A percentile compares a stretch with the other conserved stretches of the same genome.
Conservation (phyloP, 1,139 yeast genomes). For the Meyerozyma guilliermondii region DNA sequence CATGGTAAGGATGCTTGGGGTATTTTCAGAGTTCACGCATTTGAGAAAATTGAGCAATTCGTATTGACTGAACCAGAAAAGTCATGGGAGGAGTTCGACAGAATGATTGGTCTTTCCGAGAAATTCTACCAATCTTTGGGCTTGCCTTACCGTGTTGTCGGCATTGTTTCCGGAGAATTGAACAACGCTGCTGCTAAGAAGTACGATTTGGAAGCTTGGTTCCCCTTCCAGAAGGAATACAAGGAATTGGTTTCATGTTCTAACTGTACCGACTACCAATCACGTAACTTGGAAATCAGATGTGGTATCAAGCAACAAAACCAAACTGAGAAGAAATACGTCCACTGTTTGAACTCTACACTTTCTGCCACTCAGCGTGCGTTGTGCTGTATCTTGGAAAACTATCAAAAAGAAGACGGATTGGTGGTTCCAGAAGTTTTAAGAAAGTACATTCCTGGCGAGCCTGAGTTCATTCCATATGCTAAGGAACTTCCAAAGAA, state of each 20-base stretch:
- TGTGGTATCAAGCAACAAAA: constrained; percentile 96
- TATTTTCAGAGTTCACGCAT: constrained; percentile 97
- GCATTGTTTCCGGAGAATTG: constrained; percentile 96
- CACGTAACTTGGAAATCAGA: constrained; percentile 96
- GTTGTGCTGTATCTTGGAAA: constrained; percentile 92
- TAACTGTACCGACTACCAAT: constrained; percentile 98
- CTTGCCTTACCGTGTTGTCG: constrained; percentile 94
- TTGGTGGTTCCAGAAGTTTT: constrained; percentile 89
- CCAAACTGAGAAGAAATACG: constrained; percentile 95
- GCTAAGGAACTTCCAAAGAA: constrained; percentile 91
- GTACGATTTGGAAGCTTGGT: constrained; percentile 99
- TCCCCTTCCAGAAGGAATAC: constrained; percentile 98
- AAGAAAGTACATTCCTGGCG: constrained; percentile 95
- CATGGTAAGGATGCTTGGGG: constrained; percentile 99
- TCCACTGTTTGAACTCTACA: constrained; percentile 96
- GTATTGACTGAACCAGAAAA: constrained; percentile 95
- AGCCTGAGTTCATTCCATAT: constrained; percentile 92
- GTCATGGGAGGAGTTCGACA: constrained; percentile 95
- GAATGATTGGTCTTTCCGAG: constrained; percentile 88
- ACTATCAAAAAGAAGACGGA: constrained; percentile 96
- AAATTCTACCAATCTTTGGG: constrained; percentile 90
- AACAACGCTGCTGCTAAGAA: constrained; percentile 99
- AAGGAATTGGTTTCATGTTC: constrained; percentile 98
- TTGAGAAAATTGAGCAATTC: constrained; percentile 97
- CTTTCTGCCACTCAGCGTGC: constrained; percentile 98